Evolutionary conservation across 73 alveolate genomes (phyloP), one percentile per base, ranked within the genome.

Genomic region (Paramecium biaurelia): DNA sequence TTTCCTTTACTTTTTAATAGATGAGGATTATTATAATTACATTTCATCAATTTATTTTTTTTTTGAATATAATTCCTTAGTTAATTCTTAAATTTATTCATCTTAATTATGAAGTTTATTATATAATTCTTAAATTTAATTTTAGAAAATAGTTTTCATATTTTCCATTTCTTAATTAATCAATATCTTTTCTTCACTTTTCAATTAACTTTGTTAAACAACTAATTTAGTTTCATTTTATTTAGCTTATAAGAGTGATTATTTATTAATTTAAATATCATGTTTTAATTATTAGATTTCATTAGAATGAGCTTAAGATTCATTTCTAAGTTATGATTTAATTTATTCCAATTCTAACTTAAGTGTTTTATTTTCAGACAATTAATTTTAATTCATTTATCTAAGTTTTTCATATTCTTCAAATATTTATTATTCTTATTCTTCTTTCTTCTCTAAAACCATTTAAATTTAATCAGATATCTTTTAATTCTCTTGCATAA

Each of bases 401-500:
- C 90, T 41, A 12, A 79, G 74, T 24, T 43, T 79, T 42, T 79
- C 90, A 79, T 79, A 79, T 45, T 79, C 90, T 18, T 79, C 72
- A 42, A 79, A 79, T 42, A 79, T 30, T 79, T 45, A 30, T 34
- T 79, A 45, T 79, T 79, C 90, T 26, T 79, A 47, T 20, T 24
- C 32, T 47, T 79, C 90, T 47, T 79, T 79, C 37, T 79, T 18
- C 7, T 32, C 45, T n/a, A 38, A 24, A 1, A 79, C n/a, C 18
- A 20, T 6, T 47, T 79, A 41, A 45, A 79, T 79, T 43, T 79
- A 41, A 41, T 79, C 90, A 21, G 28, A 79, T 0, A 43, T 79
- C 28, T 45, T 79, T 24, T 79, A 6, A 43, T 79, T 79, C 12
- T 79, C 90, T 18, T 45, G 7, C 43, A 79, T 42, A 12, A 79